Conservation (phyloP, 805 yeast species). For the Candida insectorum region DNA sequence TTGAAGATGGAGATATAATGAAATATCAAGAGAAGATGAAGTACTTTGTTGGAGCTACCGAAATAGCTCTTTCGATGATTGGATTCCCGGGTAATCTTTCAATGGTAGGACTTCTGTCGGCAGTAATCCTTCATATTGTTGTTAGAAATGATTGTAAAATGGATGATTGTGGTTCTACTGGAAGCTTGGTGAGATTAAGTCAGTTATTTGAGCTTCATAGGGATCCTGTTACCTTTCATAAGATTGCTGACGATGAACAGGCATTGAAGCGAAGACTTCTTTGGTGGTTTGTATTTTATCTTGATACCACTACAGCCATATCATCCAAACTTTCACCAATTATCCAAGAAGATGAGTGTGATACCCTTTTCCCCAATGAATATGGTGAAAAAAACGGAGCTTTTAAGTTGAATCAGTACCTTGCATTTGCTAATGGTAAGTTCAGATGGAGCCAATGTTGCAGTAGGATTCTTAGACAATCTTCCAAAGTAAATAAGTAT, state of each 20-base stretch:
- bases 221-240: constrained; percentile 11
- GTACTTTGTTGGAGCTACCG: constrained; percentile 12
- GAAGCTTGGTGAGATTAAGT: constrained; percentile 9
- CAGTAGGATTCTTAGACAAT: constrained; percentile 8
- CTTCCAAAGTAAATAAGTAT: too few relatives aligned
- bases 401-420: constrained; percentile 7
- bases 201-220: constrained; percentile 12
- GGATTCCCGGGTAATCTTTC: constrained; percentile 11
- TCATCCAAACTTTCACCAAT: constrained; percentile 12
- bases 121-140: constrained; percentile 11
- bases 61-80: constrained; percentile 11
- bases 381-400: constrained; percentile 4
- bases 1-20: neutral
- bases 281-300: constrained; percentile 13
- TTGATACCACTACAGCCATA: constrained; percentile 10
- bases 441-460: constrained; percentile 12
- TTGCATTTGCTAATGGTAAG: constrained; percentile 11
- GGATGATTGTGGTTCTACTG: constrained; percentile 13
- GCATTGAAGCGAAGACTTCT: constrained; percentile 10
- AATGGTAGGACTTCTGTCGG: constrained; percentile 9
- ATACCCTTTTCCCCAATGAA: constrained; percentile 11
- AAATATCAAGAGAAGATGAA: constrained; percentile 9
- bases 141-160: constrained; percentile 11
- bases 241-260: constrained; percentile 4
- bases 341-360: constrained; percentile 10